Base-by-base conservation (phyloP, 2,329 filamentous ascomycete species). In the Aurifilum marmelostoma region DNA sequence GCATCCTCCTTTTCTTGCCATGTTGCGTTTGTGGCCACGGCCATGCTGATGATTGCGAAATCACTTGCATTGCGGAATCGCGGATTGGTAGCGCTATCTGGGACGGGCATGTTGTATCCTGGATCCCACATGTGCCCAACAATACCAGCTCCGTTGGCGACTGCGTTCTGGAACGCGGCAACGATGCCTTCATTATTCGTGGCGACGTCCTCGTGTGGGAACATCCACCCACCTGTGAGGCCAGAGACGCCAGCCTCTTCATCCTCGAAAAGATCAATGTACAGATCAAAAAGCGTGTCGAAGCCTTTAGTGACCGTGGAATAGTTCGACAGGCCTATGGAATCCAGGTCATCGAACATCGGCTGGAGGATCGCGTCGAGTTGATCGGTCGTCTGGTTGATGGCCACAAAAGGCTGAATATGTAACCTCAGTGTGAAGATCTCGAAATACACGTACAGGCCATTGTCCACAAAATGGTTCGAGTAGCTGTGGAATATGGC, bases 1-100 rank as follows among this genome's bases (percentile, higher is more conserved):
- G 80, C 74, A 27, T 80, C 77, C 8, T 79, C 78, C 71, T 82
- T 82, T 63, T 82, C 77, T 71, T 79, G 82, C 39, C 80, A 78
- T 0, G 80, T 80, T 14, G 82, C 80, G 32, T 80, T 76, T 11
- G 78, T 75, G 0, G 77, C 74, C 0, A 82, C 75, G 2, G 74
- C 71, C 0, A 81, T 72, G 21, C 75, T 73, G 12, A 74, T 75
- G 72, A 81, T 80, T 69, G 77, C 71, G 72, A 79, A 79, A 72
- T 79, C 73, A 5, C 77, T 77, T 2, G 77, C 75, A 69, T 76
- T 73, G 41, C 79, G 74, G 70, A 79, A 79, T 54, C 76, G 77
- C 27, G 83, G 79, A 65, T 84, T 77, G 24, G 80, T 80, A 32
- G 79, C 74, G 69, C 76, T 80, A 37, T 81, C 78, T 32, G 79